phyloP scores from a whole-genome alignment of 345 rosid genomes.

The Stellera chamaejasme region DNA sequence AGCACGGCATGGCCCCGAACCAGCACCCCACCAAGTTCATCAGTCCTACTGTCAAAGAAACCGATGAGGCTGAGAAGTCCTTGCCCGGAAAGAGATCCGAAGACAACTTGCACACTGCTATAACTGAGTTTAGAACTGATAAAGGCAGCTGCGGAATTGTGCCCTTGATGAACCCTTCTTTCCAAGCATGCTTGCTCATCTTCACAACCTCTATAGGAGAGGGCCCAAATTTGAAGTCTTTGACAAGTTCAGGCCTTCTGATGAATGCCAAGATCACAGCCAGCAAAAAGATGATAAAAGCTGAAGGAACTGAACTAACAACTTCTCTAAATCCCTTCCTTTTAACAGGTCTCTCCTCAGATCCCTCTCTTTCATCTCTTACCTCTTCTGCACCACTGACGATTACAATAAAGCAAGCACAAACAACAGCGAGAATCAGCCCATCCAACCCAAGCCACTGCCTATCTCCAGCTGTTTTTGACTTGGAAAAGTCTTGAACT shows the following conservation, averaged over 20 bases:
- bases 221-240: conserved; percentile 51
- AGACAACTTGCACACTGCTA: conserved; percentile 75
- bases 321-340: conserved; percentile 29
- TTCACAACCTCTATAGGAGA: conserved; percentile 38
- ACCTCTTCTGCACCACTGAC: conserved; percentile 61
- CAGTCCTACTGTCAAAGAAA: conserved; percentile 61
- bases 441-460: conserved; percentile 82
- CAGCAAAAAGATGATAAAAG: conserved; percentile 57
- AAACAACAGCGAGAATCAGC: conserved; percentile 51
- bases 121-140: conserved; percentile 74
- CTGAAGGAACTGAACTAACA: conserved; percentile 51
- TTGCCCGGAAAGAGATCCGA: conserved; percentile 68
- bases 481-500: conserved; percentile 52
- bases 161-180: conserved; percentile 67
- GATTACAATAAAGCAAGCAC: conserved; percentile 51
- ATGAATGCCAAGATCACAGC: conserved; percentile 61
- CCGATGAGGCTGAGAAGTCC: conserved; percentile 58
- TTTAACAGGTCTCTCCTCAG: conserved; percentile 15
- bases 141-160: conserved; percentile 76
- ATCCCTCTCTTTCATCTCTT: conserved; percentile 14
- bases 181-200: conserved; percentile 54
- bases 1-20: conserved; percentile 91
- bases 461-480: conserved; percentile 46
- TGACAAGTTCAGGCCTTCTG: conserved; percentile 41
- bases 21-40: conserved; percentile 85